phyloP scores from a whole-genome alignment of 805 yeast genomes.

The Tetrapisispora namnaoensis region DNA sequence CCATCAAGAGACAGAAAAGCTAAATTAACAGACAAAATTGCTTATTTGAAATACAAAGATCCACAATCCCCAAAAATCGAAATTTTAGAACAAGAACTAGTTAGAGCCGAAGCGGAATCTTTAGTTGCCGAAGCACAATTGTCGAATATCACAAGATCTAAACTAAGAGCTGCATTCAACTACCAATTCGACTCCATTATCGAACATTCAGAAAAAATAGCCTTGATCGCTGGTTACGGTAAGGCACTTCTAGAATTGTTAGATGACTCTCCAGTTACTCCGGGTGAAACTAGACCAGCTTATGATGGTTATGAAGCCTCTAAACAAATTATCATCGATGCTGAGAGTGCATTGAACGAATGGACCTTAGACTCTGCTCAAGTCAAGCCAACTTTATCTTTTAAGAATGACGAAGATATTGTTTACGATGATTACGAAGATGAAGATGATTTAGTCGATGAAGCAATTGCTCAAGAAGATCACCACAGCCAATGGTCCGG shows the following conservation, averaged over 20 bases:
- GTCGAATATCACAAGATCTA: constrained; percentile 80
- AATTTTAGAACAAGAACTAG: constrained; percentile 79
- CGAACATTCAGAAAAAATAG: constrained; percentile 78
- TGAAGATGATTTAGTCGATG: constrained; percentile 39
- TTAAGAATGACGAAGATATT: constrained; percentile 47
- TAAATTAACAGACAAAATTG: constrained; percentile 77
- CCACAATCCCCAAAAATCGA: constrained; percentile 73
- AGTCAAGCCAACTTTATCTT: constrained; percentile 70
- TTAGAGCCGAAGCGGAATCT: constrained; percentile 86
- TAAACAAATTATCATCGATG: constrained; percentile 77
- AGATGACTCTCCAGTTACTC: constrained; percentile 79
- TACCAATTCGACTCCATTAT: constrained; percentile 79
- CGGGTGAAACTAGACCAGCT: constrained; percentile 87
- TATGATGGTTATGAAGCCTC: constrained; percentile 86
- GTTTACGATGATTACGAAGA: constrained; percentile 42
- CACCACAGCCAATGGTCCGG: constrained; percentile 9
- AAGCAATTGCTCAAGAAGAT: constrained; percentile 9
- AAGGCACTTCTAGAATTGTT: constrained; percentile 73
- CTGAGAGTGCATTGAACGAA: constrained; percentile 70
- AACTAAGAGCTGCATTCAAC: constrained; percentile 73
- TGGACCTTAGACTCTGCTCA: constrained; percentile 82
- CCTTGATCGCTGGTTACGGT: constrained; percentile 83
- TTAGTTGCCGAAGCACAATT: constrained; percentile 88
- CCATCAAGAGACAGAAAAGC: constrained; percentile 82
- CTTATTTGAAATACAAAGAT: constrained; percentile 74